Evolutionary conservation across 2,329 filamentous ascomycete genomes (phyloP).

Genomic region (Graphium sp.): DNA sequence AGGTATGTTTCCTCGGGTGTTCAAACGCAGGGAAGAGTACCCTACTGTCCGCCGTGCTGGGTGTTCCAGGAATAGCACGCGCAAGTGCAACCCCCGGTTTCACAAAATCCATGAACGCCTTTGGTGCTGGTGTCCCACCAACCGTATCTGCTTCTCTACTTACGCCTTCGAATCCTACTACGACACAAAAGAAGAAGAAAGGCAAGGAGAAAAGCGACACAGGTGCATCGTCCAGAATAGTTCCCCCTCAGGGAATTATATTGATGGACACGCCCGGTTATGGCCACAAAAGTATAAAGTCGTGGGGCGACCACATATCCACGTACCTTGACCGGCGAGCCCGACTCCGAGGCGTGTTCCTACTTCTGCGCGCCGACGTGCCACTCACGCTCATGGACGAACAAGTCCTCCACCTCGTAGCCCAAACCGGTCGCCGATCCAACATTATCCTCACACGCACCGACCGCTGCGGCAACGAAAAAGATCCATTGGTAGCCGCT

Average conservation of each 20-base stretch:
- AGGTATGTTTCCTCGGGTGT: slow-evolving; percentile 66
- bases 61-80: slow-evolving; percentile 24
- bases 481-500: slow-evolving; percentile 7
- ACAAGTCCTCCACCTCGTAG: slow-evolving; percentile 27
- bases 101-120: slow-evolving; percentile 37
- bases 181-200: no score
- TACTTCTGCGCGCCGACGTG: slow-evolving; percentile 36
- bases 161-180: no score
- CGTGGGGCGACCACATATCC: slow-evolving; percentile 34
- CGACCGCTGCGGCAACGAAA: slow-evolving; percentile 24
- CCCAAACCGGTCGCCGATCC: slow-evolving; percentile 24
- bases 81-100: slow-evolving; percentile 33
- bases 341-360: slow-evolving; percentile 30
- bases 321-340: slow-evolving; percentile 29
- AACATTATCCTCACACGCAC: slow-evolving; percentile 38
- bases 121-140: no score
- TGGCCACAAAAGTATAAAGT: slow-evolving; percentile 23
- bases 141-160: no score
- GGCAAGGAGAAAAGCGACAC: no score
- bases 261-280: slow-evolving; percentile 35
- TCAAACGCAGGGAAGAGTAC: slow-evolving; percentile 85
- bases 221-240: no score
- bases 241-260: slow-evolving; percentile 25
- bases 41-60: slow-evolving; percentile 67
- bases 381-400: slow-evolving; percentile 29